Conservation (phyloP, 192 early-diverging fungal species). For the Mycoemilia scoparia region DNA sequence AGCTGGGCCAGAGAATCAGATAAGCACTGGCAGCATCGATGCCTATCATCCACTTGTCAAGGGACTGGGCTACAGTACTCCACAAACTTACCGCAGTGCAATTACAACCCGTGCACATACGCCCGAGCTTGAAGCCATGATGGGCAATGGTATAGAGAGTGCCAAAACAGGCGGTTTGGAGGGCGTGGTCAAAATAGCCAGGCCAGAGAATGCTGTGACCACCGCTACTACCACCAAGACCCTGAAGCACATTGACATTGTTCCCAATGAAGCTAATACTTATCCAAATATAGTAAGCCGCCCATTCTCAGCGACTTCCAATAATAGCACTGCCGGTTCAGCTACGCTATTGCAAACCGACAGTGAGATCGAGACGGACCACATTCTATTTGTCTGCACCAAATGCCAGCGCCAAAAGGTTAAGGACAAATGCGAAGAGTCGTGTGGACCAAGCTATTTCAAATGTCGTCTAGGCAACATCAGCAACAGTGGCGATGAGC, state of each 20-base stretch:
- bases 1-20: too few species aligned
- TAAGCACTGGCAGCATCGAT: too few species aligned
- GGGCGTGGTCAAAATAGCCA: conserved; percentile 10
- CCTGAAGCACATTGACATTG: conserved; percentile 18
- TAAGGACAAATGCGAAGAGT: conserved; percentile 28
- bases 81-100: too few species aligned
- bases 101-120: too few species aligned
- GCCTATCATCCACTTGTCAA: too few species aligned
- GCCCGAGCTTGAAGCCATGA: conserved; percentile 12
- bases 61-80: too few species aligned
- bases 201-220: conserved; percentile 19
- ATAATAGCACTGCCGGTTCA: background rate
- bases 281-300: conserved; percentile 27
- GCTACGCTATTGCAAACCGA: background rate
- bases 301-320: conserved; percentile 9
- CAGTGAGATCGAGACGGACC: conserved; percentile 4
- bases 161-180: conserved; percentile 15
- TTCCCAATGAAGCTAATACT: conserved; percentile 17
- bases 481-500: conserved; percentile 25
- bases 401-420: conserved; percentile 29
- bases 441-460: too few species aligned
- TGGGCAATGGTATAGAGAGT: conserved; percentile 17
- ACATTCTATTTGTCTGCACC: conserved; percentile 27
- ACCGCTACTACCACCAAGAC: conserved; percentile 6
- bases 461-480: too few species aligned